Base-by-base conservation (phyloP, 2,329 filamentous ascomycete species). In the Claviceps sp. region DNA sequence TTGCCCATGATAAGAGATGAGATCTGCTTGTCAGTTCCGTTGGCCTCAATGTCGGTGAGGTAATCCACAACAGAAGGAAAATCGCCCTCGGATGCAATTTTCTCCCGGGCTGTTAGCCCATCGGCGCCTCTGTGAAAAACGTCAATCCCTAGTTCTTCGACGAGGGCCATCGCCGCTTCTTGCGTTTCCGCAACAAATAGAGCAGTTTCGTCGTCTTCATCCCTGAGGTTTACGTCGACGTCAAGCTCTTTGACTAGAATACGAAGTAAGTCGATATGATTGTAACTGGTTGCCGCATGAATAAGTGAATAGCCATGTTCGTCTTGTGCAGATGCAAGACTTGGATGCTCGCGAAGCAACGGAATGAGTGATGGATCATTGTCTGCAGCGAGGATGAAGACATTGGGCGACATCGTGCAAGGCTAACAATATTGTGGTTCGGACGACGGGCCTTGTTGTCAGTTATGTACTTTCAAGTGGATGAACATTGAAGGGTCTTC, bases 151-250 rank as follows among this genome's bases (percentile, higher is more conserved):
- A 97, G 73, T 66, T 95, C 89, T 62, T 94, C 88, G 3, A 97
- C 79, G 7, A 98, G 73, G 50, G 84, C 78, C 60, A 80, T 80
- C 19, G 91, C 91, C 44, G 89, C 84, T 4, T 87, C 83, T 48
- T 85, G 73, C 0, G 81, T 87, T 68, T 98, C 93, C 30, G 84
- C 82, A n/a, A 89, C 88, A 63, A 95, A 98, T 4, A 98, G 74
- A n/a, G 91, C 86, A 1, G 91, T 96, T 70, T 98, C 93, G 52
- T 83, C 80, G 65, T 98, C 93, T 66, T 95, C 88, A 64, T 98
- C 93, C 58, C 78, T 80, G 50, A 96, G 73, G 64, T 96, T 84
- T 47, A 89, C 79, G 55, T 90, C 74, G 24, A 91, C 90, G 13
- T 81, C 70, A 68, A 90, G 88, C 38, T 91, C 87, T 47, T 74